Evolutionary conservation across 805 yeast genomes (phyloP).

Genomic region (Ascoidea asiatica): DNA sequence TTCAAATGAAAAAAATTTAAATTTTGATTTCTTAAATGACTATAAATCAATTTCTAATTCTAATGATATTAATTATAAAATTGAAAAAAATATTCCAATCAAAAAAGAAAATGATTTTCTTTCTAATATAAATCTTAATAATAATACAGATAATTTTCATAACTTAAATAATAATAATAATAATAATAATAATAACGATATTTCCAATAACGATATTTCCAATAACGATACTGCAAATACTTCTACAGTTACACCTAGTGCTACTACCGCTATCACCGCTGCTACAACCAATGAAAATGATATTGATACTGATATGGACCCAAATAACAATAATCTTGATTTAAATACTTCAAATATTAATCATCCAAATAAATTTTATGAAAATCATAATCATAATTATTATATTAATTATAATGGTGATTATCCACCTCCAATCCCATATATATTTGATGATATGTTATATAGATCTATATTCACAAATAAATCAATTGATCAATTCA

Average conservation of each 20-base stretch:
- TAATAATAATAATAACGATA: background rate
- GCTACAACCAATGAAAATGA: background rate
- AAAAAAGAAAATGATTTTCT: too few species aligned
- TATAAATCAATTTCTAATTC: background rate
- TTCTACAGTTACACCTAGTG: too few species aligned
- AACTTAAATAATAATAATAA: background rate
- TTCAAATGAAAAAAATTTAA: background rate
- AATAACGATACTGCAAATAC: conserved; percentile 1
- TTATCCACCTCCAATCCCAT: background rate
- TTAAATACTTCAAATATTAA: background rate
- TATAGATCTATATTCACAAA: too few species aligned
- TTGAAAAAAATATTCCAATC: background rate
- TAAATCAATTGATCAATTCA: background rate
- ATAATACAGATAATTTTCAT: background rate
- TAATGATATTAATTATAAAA: too few species aligned
- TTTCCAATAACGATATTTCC: conserved; percentile 1
- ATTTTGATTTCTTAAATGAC: background rate
- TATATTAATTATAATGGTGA: background rate
- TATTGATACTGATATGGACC: conserved; percentile 11
- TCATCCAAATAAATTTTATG: background rate
- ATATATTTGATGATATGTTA: background rate
- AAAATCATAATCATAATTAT: background rate
- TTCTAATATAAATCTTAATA: background rate
- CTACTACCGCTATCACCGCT: background rate
- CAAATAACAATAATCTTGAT: conserved; percentile 11